Conservation (phyloP, 1,139 yeast genomes). For the Schwanniomyces etchellsii region DNA sequence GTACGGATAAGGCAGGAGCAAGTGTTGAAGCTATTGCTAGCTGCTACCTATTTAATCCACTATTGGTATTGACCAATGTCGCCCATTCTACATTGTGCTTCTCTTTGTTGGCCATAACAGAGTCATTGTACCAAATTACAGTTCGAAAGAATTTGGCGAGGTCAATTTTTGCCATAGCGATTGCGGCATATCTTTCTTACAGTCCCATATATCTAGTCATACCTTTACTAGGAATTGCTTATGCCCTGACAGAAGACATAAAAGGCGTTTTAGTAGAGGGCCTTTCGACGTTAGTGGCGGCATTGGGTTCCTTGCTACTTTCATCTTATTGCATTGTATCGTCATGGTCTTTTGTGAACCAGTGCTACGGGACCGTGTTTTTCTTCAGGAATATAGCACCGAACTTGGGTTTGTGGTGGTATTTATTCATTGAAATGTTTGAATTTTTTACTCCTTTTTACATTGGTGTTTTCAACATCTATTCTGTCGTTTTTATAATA, state of each 20-base stretch:
- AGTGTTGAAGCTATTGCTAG: slow-evolving; percentile 46
- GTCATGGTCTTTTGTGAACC: slow-evolving; percentile 44
- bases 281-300: slow-evolving; percentile 17
- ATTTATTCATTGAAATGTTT: slow-evolving; percentile 91
- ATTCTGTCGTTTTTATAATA: slow-evolving; percentile 57
- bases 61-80: slow-evolving; percentile 59
- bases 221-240: slow-evolving; percentile 45
- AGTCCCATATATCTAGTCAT: slow-evolving; percentile 54
- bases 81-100: slow-evolving; percentile 66
- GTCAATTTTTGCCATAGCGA: slow-evolving; percentile 51
- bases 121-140: slow-evolving; percentile 45
- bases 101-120: slow-evolving; percentile 51
- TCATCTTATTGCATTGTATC: slow-evolving; percentile 28
- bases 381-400: slow-evolving; percentile 69
- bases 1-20: slow-evolving; percentile 17
- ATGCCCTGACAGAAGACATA: slow-evolving; percentile 11
- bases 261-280: slow-evolving; percentile 19
- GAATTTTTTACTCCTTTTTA: slow-evolving; percentile 83
- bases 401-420: slow-evolving; percentile 97
- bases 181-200: slow-evolving; percentile 60
- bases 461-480: slow-evolving; percentile 76
- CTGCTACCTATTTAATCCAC: slow-evolving; percentile 70
- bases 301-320: slow-evolving; percentile 29
- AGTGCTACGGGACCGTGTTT: slow-evolving; percentile 59
- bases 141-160: slow-evolving; percentile 32